Evolutionary conservation across 2,329 filamentous ascomycete genomes (phyloP).

Genomic region (Alternaria panax): DNA sequence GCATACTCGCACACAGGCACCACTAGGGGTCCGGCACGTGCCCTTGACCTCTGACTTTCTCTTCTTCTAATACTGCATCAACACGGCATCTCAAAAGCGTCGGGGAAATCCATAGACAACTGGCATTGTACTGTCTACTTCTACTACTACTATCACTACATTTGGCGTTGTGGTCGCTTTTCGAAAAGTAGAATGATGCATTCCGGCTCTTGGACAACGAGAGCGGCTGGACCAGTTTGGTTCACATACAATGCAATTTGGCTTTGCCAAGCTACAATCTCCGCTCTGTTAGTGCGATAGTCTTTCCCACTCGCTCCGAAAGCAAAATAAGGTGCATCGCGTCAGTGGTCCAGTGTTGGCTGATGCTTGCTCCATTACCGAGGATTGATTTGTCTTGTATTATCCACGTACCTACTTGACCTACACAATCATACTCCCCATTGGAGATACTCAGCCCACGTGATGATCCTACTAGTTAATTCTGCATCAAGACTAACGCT

Average conservation of each 20-base stretch:
- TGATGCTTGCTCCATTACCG: neutral
- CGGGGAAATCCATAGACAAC: constrained; percentile 30
- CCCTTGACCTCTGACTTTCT: neutral
- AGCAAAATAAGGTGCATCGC: neutral
- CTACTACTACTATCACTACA: no score
- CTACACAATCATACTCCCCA: neutral
- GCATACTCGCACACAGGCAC: constrained; percentile 19
- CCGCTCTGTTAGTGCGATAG: constrained; percentile 7
- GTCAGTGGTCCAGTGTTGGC: neutral
- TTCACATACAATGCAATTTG: constrained; percentile 37
- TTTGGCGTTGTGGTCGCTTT: constrained; percentile 46
- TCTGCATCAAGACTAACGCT: no score
- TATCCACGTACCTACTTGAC: neutral
- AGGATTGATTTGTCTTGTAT: neutral
- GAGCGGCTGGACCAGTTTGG: constrained; percentile 27
- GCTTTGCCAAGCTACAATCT: constrained; percentile 23
- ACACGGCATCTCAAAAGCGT: constrained; percentile 40
- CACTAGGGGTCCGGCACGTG: neutral
- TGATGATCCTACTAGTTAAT: no score
- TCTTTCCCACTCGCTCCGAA: neutral
- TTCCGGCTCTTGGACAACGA: constrained; percentile 32
- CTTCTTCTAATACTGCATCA: constrained; percentile 40
- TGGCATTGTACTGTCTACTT: constrained; percentile 26
- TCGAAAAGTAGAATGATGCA: constrained; percentile 44
- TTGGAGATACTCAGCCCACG: neutral